These are phyloP conservation scores for Arthroderma uncinatum DNA, from an alignment of 2,329 filamentous ascomycete species.

Conservation along the genomic window DNA sequence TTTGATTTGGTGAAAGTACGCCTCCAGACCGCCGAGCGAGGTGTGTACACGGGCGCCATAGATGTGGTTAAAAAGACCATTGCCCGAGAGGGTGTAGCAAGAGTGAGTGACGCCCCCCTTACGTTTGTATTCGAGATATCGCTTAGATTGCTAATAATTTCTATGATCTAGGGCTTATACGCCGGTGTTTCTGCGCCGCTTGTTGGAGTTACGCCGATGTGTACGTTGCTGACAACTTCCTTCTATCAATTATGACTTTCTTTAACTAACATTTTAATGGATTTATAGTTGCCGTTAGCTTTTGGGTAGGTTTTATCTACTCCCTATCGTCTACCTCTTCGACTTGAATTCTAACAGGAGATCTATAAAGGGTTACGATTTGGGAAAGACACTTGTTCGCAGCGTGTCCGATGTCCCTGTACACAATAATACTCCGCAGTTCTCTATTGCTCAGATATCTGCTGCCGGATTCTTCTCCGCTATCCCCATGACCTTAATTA, in stretches of 20 bases:
- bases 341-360: conserved; percentile 5
- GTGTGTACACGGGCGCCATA: conserved; percentile 78
- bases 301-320: conserved; percentile 41
- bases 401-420: conserved; percentile 51
- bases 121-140: background rate
- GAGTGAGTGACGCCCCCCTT: conserved; percentile 31
- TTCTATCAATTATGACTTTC: background rate
- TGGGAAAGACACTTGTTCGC: conserved; percentile 81
- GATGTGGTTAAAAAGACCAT: conserved; percentile 86
- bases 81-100: conserved; percentile 66
- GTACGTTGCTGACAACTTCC: conserved; percentile 46
- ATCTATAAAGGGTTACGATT: conserved; percentile 68
- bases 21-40: conserved; percentile 87
- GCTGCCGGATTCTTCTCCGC: conserved; percentile 95
- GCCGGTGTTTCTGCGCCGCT: conserved; percentile 93
- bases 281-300: conserved; percentile 50
- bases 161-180: conserved; percentile 59
- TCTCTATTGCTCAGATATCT: conserved; percentile 76
- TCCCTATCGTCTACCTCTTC: background rate
- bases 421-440: conserved; percentile 51
- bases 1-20: conserved; percentile 98
- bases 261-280: conserved; percentile 6
- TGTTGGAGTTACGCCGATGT: conserved; percentile 97
- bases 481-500: conserved; percentile 94
- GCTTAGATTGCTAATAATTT: background rate